Evolutionary conservation across 345 rosid genomes (phyloP).

Genomic region (Corchorus olitorius): DNA sequence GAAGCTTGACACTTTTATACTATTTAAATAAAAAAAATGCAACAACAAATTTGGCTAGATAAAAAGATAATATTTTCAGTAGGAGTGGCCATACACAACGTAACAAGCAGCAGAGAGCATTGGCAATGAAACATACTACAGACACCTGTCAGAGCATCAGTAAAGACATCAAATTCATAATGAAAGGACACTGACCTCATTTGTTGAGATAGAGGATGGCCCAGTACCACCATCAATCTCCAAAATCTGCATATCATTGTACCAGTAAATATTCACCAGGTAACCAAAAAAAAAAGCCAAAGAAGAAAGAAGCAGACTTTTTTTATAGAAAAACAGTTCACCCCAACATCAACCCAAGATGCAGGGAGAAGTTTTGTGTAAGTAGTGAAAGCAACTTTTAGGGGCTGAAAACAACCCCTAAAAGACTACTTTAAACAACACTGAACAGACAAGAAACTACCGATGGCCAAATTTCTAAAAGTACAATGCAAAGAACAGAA

Average conservation of each 20-base stretch:
- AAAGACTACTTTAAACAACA: not conserved
- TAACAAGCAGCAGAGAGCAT: slow-evolving; percentile 3
- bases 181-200: slow-evolving; percentile 49
- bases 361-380: not conserved
- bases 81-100: not conserved
- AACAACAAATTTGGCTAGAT: not conserved
- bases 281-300: too few species aligned
- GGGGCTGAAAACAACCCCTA: not conserved
- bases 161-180: not conserved
- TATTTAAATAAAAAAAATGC: not conserved
- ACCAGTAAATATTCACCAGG: not conserved
- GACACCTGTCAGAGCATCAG: not conserved
- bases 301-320: too few species aligned
- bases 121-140: not conserved
- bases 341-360: not conserved
- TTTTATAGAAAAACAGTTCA: too few species aligned
- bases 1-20: not conserved
- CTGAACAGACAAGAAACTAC: not conserved
- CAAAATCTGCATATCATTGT: slow-evolving; percentile 39
- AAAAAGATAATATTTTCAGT: too few species aligned
- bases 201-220: slow-evolving; percentile 43
- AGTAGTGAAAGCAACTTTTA: not conserved
- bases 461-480: not conserved
- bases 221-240: slow-evolving; percentile 37
- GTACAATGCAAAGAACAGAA: not conserved